Evolutionary conservation across 139 green algal genomes (phyloP).

Genomic region (Ulvella scutata): DNA sequence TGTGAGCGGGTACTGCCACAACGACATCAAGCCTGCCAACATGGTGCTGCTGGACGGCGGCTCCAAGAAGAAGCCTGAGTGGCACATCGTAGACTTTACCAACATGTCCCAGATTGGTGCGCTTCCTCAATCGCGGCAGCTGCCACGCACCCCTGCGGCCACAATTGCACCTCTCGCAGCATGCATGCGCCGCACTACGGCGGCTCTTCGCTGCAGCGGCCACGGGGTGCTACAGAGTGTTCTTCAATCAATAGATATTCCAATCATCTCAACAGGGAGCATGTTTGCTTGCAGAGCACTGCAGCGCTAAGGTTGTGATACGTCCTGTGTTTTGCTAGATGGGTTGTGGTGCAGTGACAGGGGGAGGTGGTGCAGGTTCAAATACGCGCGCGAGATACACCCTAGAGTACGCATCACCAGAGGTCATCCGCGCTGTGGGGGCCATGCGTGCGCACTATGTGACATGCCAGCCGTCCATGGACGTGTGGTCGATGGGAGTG

Average conservation of each 20-base stretch:
- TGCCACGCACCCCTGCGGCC: too few species aligned
- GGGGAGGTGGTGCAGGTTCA: background rate
- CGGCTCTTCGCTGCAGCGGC: too few species aligned
- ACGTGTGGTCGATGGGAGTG: constrained; percentile 2
- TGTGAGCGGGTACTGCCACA: background rate
- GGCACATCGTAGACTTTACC: constrained; percentile 1
- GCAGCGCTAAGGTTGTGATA: too few species aligned
- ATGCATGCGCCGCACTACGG: too few species aligned
- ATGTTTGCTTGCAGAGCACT: too few species aligned
- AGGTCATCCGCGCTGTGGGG: constrained; percentile 1
- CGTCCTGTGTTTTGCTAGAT: too few species aligned
- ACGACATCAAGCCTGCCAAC: constrained; percentile 1
- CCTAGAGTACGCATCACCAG: background rate
- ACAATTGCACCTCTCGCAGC: too few species aligned
- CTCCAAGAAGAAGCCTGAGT: background rate
- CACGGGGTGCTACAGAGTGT: too few species aligned
- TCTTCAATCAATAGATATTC: too few species aligned
- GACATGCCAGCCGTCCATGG: background rate
- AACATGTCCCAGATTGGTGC: constrained; percentile 4
- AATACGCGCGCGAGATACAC: constrained; percentile 1
- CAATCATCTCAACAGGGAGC: too few species aligned
- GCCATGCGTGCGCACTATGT: background rate
- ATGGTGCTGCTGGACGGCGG: constrained; percentile 2
- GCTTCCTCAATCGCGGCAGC: too few species aligned
- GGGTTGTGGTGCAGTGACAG: too few species aligned